These are phyloP conservation scores for Saussurea involucrata DNA, from an alignment of 129 eudicot species.

Conservation along the genomic window DNA sequence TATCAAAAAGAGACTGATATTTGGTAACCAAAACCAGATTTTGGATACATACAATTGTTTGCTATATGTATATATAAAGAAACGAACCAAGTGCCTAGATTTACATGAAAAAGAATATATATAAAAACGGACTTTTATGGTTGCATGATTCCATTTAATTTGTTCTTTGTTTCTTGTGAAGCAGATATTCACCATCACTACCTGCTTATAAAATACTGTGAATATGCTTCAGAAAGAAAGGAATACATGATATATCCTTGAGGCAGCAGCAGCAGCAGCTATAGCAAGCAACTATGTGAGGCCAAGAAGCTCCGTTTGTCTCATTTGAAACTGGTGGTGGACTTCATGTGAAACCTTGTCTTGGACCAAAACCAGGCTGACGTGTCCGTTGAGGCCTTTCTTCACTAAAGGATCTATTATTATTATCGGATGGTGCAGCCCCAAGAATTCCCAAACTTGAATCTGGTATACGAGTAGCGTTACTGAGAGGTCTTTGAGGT, in stretches of 20 bases:
- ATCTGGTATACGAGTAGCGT: slow-evolving; percentile 46
- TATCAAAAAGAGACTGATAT: slow-evolving; percentile 27
- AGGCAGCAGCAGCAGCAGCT: slow-evolving; percentile 22
- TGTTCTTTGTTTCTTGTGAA: slow-evolving; percentile 19
- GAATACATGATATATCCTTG: slow-evolving; percentile 27
- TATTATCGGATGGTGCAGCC: slow-evolving; percentile 58
- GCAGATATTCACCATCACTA: slow-evolving; percentile 23
- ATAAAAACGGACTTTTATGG: slow-evolving; percentile 10
- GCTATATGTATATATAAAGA: slow-evolving; percentile 37
- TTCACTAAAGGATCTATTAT: slow-evolving; percentile 39
- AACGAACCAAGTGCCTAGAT: slow-evolving; percentile 32
- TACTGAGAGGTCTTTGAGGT: slow-evolving; percentile 33
- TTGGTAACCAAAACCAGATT: slow-evolving; percentile 54
- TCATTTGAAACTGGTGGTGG: slow-evolving; percentile 6
- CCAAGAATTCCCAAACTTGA: slow-evolving; percentile 84
- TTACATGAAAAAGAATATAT: slow-evolving; percentile 13
- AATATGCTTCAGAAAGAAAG: slow-evolving; percentile 12
- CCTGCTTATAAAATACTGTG: slow-evolving; percentile 29
- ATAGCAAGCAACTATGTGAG: slow-evolving; percentile 10
- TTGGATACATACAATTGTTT: slow-evolving; percentile 42
- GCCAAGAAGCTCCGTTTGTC: slow-evolving; percentile 2
- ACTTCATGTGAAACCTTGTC: slow-evolving; percentile 60
- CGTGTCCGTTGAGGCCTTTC: slow-evolving; percentile 61
- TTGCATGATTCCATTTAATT: slow-evolving; percentile 33
- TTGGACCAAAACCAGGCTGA: slow-evolving; percentile 49